Conservation (phyloP, 176 grass and related monocot species). For the Oryza nivara region DNA sequence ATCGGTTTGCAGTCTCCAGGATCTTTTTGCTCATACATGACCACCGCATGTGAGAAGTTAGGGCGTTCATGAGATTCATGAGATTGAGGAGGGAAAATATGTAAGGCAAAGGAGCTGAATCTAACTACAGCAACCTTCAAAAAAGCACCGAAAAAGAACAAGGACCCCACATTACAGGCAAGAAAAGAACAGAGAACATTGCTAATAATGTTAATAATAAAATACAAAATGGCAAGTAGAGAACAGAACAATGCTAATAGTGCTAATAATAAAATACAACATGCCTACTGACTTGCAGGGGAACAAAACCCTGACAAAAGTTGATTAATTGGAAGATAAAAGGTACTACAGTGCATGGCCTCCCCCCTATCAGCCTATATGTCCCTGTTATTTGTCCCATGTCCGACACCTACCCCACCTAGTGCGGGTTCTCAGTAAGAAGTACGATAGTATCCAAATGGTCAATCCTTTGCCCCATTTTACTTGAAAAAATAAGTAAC, state of each 20-base stretch:
- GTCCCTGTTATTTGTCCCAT: background rate
- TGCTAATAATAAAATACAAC: slow-evolving; percentile 31
- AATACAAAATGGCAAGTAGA: too few species aligned
- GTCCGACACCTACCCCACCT: slow-evolving; percentile 1
- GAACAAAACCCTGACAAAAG: background rate
- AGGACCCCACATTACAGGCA: background rate
- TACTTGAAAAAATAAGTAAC: background rate
- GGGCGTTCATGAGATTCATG: slow-evolving; percentile 32
- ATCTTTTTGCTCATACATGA: slow-evolving; percentile 43
- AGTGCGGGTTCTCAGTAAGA: background rate
- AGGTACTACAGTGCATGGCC: slow-evolving; percentile 10
- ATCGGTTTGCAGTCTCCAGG: slow-evolving; percentile 28
- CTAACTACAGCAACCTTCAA: slow-evolving; percentile 52
- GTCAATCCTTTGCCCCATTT: background rate
- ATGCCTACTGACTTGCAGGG: background rate
- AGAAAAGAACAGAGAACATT: background rate
- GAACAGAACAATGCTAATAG: background rate
- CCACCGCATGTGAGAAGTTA: slow-evolving; percentile 59
- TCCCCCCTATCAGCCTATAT: background rate
- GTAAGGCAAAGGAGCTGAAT: slow-evolving; percentile 32
- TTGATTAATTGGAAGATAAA: slow-evolving; percentile 26
- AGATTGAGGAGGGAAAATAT: slow-evolving; percentile 56
- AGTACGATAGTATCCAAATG: background rate
- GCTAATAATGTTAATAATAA: too few species aligned
- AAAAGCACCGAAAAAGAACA: background rate